Conservation (phyloP, 352 stramenopile species). For the Phytophthora colocasiae region DNA sequence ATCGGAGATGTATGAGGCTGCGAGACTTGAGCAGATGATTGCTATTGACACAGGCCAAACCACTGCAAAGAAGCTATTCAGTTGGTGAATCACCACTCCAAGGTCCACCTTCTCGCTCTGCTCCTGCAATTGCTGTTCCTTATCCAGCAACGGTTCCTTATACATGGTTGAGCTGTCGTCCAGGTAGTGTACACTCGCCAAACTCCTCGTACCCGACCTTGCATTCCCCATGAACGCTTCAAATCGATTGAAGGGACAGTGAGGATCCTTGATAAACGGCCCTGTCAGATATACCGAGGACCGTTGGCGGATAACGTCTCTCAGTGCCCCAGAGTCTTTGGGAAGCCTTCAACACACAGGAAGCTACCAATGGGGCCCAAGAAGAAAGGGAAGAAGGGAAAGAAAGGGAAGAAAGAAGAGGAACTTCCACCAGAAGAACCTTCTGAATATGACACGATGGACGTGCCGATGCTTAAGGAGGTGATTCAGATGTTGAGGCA, state of each 20-base stretch:
- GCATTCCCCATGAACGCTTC: slow-evolving; percentile 47
- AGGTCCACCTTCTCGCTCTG: slow-evolving; percentile 35
- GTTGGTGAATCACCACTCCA: slow-evolving; percentile 53
- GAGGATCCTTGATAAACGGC: slow-evolving; percentile 16
- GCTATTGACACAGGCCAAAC: slow-evolving; percentile 76
- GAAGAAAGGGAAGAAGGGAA: slow-evolving; percentile 83
- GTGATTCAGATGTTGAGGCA: slow-evolving; percentile 93
- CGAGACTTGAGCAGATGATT: slow-evolving; percentile 74
- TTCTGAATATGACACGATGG: slow-evolving; percentile 93
- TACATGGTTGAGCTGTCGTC: slow-evolving; percentile 48
- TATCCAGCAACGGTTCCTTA: slow-evolving; percentile 62
- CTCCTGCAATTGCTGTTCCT: slow-evolving; percentile 34
- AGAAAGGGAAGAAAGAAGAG: slow-evolving; percentile 77
- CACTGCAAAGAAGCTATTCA: slow-evolving; percentile 82
- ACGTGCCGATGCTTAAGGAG: slow-evolving; percentile 93
- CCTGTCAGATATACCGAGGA: neutral
- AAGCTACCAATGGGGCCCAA: slow-evolving; percentile 60
- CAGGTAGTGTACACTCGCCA: slow-evolving; percentile 40
- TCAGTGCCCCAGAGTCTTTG: neutral
- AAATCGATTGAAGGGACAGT: slow-evolving; percentile 18
- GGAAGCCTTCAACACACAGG: neutral
- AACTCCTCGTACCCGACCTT: slow-evolving; percentile 39
- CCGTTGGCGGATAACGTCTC: slow-evolving; percentile 23
- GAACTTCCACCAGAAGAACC: slow-evolving; percentile 71
- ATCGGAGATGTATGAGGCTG: slow-evolving; percentile 57